phyloP scores from a whole-genome alignment of 257 asterid genomes.

The Solanum pinnatisectum region DNA sequence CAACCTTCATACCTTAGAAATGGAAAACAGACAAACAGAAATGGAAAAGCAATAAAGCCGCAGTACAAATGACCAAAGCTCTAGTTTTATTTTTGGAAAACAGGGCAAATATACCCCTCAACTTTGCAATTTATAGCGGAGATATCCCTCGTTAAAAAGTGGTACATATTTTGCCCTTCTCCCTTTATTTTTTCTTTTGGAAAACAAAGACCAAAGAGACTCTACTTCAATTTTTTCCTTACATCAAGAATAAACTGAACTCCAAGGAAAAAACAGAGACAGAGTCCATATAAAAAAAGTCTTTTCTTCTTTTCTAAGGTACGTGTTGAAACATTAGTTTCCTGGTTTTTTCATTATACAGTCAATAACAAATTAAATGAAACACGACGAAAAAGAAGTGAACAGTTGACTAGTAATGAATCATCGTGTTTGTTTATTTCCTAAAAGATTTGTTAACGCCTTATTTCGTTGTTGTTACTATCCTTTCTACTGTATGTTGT shows the following conservation, averaged over 20 bases:
- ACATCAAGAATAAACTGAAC: not conserved
- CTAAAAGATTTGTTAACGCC: not conserved
- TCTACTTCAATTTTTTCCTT: not conserved
- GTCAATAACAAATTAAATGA: slow-evolving; percentile 8
- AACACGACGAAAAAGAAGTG: not conserved
- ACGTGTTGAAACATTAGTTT: not conserved
- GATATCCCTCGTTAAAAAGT: not conserved
- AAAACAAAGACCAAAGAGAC: not conserved
- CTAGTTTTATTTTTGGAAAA: not conserved
- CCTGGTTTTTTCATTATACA: not conserved
- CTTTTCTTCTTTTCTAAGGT: not conserved
- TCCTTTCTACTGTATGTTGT: not conserved
- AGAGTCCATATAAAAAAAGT: not conserved
- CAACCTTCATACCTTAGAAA: not conserved
- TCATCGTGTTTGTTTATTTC: not conserved
- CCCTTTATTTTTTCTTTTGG: not conserved
- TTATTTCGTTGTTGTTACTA: not conserved
- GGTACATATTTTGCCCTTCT: not conserved
- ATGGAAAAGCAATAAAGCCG: not conserved
- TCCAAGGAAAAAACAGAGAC: not conserved
- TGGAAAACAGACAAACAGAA: not conserved
- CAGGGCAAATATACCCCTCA: not conserved
- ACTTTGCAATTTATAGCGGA: not conserved
- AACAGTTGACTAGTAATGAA: not conserved
- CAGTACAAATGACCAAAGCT: not conserved